phyloP scores from a whole-genome alignment of 164 flowering plant genomes.

The Umbellularia californica region DNA sequence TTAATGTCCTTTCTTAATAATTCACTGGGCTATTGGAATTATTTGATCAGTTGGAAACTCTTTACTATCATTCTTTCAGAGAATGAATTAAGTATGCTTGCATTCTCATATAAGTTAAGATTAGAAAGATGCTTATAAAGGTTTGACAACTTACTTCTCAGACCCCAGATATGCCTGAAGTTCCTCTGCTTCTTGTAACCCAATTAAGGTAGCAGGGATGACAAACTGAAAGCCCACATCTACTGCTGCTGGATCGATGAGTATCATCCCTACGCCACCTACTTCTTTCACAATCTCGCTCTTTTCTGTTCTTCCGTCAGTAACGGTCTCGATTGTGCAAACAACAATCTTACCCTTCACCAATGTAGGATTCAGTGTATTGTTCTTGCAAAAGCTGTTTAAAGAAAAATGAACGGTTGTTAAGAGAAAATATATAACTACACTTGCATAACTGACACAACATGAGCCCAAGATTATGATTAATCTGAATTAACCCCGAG shows the following conservation, averaged over 20 bases:
- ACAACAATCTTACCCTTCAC: constrained; percentile 28
- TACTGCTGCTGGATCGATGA: constrained; percentile 10
- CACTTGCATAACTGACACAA: background rate
- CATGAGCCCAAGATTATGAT: no score
- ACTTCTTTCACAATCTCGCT: constrained; percentile 6
- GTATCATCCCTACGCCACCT: constrained; percentile 17
- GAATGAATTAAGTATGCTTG: no score
- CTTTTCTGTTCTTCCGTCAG: constrained; percentile 1
- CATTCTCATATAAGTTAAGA: no score
- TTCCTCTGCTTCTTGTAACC: constrained; percentile 4
- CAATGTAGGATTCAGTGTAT: constrained; percentile 13
- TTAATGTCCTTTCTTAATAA: no score
- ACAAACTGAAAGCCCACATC: constrained; percentile 18
- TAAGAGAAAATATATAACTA: background rate
- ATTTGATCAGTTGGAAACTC: no score
- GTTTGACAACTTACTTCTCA: constrained; percentile 6
- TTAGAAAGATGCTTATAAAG: no score
- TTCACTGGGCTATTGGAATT: no score
- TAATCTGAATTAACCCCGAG: no score
- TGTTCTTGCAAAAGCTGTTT: constrained; percentile 20
- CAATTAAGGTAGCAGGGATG: constrained; percentile 11
- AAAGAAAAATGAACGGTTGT: background rate
- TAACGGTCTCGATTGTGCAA: constrained; percentile 7
- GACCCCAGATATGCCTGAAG: constrained; percentile 7
- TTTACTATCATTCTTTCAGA: no score